Conservation (phyloP, 1,139 yeast species). For the Tardiomyces blankii region DNA sequence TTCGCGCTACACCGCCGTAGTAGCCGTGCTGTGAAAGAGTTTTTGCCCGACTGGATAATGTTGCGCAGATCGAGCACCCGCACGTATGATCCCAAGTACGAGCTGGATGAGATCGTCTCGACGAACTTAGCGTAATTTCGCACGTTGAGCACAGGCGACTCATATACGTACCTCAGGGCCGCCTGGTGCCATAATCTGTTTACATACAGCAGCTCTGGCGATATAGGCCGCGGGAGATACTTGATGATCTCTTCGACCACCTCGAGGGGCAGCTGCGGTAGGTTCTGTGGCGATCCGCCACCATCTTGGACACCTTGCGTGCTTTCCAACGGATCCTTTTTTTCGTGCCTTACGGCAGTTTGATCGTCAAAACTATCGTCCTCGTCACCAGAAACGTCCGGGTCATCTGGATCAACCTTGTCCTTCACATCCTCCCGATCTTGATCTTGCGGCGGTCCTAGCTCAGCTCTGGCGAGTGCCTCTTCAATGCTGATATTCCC, state of each 20-base stretch:
- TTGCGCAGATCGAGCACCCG: constrained; percentile 52
- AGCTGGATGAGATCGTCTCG: constrained; percentile 39
- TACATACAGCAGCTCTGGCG: constrained; percentile 47
- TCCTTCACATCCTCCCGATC: too few relatives aligned
- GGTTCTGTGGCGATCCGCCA: constrained; percentile 1
- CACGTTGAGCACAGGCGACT: constrained; percentile 49
- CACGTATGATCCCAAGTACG: constrained; percentile 23
- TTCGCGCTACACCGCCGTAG: constrained; percentile 61
- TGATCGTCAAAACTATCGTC: neutral
- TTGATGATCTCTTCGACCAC: constrained; percentile 40
- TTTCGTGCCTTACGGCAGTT: neutral
- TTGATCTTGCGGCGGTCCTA: too few relatives aligned
- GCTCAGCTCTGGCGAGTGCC: neutral
- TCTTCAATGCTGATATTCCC: neutral
- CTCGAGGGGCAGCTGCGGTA: constrained; percentile 46
- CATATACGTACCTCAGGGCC: constrained; percentile 53
- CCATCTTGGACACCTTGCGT: neutral
- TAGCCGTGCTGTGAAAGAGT: constrained; percentile 76
- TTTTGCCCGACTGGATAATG: constrained; percentile 86
- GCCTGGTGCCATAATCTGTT: constrained; percentile 49
- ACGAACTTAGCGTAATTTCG: constrained; percentile 65
- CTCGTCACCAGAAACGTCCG: neutral
- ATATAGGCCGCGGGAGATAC: constrained; percentile 29
- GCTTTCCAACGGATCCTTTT: neutral
- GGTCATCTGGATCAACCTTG: too few relatives aligned